Evolutionary conservation across 805 yeast species (phyloP), one percentile per base, ranked within the genome.

Genomic region (Candida broadrunensis): DNA sequence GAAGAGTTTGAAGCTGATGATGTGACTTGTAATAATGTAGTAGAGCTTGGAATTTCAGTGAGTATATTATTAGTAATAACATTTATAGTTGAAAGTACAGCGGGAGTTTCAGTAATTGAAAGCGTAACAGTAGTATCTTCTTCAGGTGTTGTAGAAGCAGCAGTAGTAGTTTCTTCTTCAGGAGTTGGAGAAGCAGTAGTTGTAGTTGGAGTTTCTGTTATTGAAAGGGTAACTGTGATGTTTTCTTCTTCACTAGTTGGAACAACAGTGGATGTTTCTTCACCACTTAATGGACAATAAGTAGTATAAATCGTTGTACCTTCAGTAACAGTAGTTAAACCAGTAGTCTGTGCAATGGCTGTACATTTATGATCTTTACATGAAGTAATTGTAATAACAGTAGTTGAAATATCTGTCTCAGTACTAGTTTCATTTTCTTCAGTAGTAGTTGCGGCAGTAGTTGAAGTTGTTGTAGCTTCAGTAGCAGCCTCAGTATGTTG

Each of bases 11-110:
- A 39, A 11, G 57, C 17, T 13, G 60, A 36, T 12, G 24, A 35
- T 15, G 17, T n/a, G 40, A 20, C 45, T 36, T n/a, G 40, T 25
- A 9, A 7, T 6, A 24, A 48, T 5, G 50, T 33, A 19, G 57
- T 42, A 15, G 59, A 34, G 7, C 50, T 31, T 20, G 60, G 51
- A 14, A 65, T 48, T 43, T 67, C 60, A 16, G 75, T 70, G 12
- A 60, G 47, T 34, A 70, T 68, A 51, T 66, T 65, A 49, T 65
- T 55, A 20, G 73, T 64, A 38, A 70, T 69, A n/a, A 69, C 75
- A 45, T 70, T 59, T 33, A 68, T 52, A 6, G 68, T 63, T 23
- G 55, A 27, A 11, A 41, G 37, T 38, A 42, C 36, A 30, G 42
- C 33, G 13, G 47, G 37, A 33, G 44, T 21, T 9, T 21, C 24